A percentile compares a stretch with the other conserved stretches of the same genome.
Conservation (phyloP, 176 grass and related monocot species). For the Ampelocalamus luodianensis region DNA sequence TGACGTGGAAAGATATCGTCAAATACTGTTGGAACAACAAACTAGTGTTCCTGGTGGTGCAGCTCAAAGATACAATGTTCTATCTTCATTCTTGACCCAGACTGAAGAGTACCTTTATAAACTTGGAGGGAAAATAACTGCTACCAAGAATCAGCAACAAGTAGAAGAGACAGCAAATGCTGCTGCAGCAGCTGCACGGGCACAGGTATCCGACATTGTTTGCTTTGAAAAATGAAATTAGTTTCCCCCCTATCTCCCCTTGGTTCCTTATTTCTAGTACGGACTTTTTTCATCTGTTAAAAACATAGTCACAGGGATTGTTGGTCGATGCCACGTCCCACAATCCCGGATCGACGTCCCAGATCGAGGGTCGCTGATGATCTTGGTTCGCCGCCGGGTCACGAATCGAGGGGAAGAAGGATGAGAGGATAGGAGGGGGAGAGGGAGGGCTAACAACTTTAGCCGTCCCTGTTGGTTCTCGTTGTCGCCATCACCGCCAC, state of each 20-base stretch:
- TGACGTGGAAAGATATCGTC: conserved; percentile 94
- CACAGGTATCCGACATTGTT: conserved; percentile 64
- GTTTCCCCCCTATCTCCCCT: background rate
- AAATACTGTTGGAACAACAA: conserved; percentile 95
- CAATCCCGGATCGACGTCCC: too few relatives aligned
- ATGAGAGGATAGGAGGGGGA: too few relatives aligned
- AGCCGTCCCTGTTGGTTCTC: too few relatives aligned
- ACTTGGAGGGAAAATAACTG: conserved; percentile 96
- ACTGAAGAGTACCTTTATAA: conserved; percentile 98
- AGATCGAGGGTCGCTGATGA: too few relatives aligned
- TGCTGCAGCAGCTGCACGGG: conserved; percentile 79
- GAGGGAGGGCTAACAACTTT: too few relatives aligned
- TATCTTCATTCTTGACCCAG: conserved; percentile 95
- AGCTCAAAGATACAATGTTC: conserved; percentile 89
- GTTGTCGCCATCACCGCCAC: too few relatives aligned
- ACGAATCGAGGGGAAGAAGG: too few relatives aligned
- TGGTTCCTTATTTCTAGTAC: conserved; percentile 10
- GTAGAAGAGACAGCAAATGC: conserved; percentile 90
- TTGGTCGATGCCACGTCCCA: too few relatives aligned
- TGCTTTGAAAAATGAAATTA: conserved; percentile 22
- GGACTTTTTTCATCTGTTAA: conserved; percentile 10
- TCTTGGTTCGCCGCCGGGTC: too few relatives aligned
- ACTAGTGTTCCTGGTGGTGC: conserved; percentile 90
- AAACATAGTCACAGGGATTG: background rate
- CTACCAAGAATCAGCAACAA: conserved; percentile 86